phyloP scores from a whole-genome alignment of 176 grass and related monocot species.

The Puccinellia tenuiflora region DNA sequence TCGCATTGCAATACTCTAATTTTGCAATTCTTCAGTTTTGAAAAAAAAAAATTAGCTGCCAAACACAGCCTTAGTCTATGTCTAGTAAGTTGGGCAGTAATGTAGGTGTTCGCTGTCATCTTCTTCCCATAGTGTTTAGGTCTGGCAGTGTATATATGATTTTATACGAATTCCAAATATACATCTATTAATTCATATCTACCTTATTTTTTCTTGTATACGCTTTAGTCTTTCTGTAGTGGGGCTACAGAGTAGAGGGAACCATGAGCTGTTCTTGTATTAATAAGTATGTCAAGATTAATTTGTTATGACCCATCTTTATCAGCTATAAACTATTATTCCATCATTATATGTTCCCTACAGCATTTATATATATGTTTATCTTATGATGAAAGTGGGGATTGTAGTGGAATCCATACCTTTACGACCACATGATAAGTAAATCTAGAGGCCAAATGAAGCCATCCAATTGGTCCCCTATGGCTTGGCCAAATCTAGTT shows the following conservation, averaged over 20 bases:
- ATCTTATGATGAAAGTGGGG: neutral
- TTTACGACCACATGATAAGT: neutral
- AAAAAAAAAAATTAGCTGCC: no score
- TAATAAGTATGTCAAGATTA: neutral
- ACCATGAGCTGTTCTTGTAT: neutral
- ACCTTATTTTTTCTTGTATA: neutral
- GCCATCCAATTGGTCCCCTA: neutral
- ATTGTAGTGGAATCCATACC: neutral
- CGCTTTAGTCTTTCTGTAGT: neutral
- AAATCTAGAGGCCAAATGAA: neutral
- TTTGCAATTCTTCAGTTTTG: no score
- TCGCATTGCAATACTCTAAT: no score
- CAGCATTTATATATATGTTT: neutral
- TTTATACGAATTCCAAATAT: neutral
- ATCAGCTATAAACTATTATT: neutral
- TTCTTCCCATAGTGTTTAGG: no score
- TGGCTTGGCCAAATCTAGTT: neutral
- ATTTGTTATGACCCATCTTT: constrained; percentile 7
- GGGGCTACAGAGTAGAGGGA: neutral
- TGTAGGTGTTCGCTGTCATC: no score
- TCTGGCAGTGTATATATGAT: no score
- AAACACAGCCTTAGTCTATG: no score
- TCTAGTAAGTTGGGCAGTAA: no score
- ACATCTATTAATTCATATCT: neutral
- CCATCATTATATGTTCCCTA: neutral